Evolutionary conservation across 2,329 filamentous ascomycete species (phyloP).

Genomic region (Chaetomiaceae sp.): DNA sequence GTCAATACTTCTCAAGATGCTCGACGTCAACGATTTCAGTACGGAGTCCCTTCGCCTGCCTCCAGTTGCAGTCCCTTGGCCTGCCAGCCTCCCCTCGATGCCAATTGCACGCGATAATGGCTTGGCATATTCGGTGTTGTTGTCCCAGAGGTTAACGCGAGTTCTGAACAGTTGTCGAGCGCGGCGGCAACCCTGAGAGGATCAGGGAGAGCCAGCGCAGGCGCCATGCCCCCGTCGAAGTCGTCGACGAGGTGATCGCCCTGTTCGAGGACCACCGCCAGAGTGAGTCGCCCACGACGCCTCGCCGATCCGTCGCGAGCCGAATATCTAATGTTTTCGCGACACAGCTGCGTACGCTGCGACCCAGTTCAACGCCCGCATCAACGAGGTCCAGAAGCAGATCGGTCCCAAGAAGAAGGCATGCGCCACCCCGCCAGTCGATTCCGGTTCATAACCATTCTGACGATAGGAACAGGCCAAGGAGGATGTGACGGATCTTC

Average conservation of each 20-base stretch:
- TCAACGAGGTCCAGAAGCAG: conserved; percentile 85
- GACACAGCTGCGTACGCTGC: conserved; percentile 25
- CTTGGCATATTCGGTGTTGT: conserved; percentile 1
- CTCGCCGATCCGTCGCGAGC: conserved; percentile 52
- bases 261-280: conserved; percentile 81
- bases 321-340: conserved; percentile 40
- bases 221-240: conserved; percentile 72
- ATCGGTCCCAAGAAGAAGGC: conserved; percentile 91
- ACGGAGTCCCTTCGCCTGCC: conserved; percentile 3
- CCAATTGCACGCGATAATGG: conserved; percentile 6
- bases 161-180: conserved; percentile 55
- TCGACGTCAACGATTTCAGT: conserved; percentile 72
- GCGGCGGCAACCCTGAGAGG: conserved; percentile 84
- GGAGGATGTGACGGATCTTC: conserved; percentile 76
- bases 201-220: conserved; percentile 88
- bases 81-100: background rate
- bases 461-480: conserved; percentile 54
- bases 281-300: conserved; percentile 34
- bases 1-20: conserved; percentile 48
- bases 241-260: conserved; percentile 85
- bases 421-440: conserved; percentile 10
- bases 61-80: background rate
- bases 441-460: background rate
- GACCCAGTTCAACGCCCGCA: conserved; percentile 75
- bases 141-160: conserved; percentile 8